phyloP scores from a whole-genome alignment of 139 green algal species.

The Micromonas pusilla region DNA sequence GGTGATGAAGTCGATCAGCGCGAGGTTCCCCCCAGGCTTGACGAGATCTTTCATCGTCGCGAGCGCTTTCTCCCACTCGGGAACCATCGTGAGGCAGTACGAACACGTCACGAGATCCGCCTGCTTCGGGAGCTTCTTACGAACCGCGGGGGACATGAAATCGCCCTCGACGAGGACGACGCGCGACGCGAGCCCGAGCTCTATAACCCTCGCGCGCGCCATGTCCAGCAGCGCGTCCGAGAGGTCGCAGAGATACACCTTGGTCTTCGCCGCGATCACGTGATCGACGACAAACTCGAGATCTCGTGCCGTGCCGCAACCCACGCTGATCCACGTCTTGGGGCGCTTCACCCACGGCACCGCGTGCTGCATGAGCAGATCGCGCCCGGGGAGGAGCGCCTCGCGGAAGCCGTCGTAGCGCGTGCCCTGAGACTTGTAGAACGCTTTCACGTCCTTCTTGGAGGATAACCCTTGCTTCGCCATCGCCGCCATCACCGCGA shows the following conservation, averaged over 20 bases:
- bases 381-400: conserved; percentile 13
- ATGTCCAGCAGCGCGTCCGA: conserved; percentile 28
- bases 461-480: conserved; percentile 19
- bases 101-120: conserved; percentile 26
- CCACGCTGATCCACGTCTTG: conserved; percentile 28
- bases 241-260: conserved; percentile 22
- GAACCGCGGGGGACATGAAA: not conserved
- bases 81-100: conserved; percentile 31
- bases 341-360: conserved; percentile 20
- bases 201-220: not conserved
- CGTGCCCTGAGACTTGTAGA: conserved; percentile 24
- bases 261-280: not conserved
- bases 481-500: conserved; percentile 20
- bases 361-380: conserved; percentile 26
- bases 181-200: conserved; percentile 7
- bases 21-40: conserved; percentile 10
- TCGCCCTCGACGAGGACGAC: conserved; percentile 23
- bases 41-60: conserved; percentile 13
- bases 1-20: conserved; percentile 22
- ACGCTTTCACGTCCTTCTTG: conserved; percentile 15
- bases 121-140: conserved; percentile 19
- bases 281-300: conserved; percentile 24
- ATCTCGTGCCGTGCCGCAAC: conserved; percentile 22
- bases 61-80: conserved; percentile 18
- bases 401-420: conserved; percentile 29